Evolutionary conservation across 2,329 filamentous ascomycete genomes (phyloP).

Genomic region (Trichoderma cornu-damae): DNA sequence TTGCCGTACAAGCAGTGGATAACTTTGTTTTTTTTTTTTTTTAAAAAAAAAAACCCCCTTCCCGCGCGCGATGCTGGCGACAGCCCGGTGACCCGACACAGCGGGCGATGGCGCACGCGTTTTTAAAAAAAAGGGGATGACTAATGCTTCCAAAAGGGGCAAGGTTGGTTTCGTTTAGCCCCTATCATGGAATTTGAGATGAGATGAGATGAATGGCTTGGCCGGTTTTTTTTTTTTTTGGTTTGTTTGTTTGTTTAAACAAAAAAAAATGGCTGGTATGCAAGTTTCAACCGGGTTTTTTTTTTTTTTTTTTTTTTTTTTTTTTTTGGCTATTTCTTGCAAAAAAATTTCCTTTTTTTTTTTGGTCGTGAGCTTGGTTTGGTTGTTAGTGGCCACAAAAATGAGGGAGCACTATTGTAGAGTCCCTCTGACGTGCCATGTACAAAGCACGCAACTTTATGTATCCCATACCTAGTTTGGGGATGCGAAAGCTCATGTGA

Average conservation of each 20-base stretch:
- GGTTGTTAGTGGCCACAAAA: no score
- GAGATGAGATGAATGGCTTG: background rate
- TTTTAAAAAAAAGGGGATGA: background rate
- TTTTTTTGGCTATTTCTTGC: background rate
- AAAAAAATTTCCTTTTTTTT: background rate
- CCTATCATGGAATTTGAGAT: background rate
- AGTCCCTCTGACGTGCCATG: no score
- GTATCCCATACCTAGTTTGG: no score
- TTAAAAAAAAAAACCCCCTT: background rate
- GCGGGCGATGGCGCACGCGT: slow-evolving; percentile 4
- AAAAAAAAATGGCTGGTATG: background rate
- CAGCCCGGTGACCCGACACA: slow-evolving; percentile 3
- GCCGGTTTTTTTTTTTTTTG: background rate
- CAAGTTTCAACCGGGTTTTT: background rate
- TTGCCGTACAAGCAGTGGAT: no score
- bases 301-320: background rate
- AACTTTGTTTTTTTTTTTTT: no score
- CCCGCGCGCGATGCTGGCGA: background rate
- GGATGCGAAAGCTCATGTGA: no score
- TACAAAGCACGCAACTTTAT: no score
- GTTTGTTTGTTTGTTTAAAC: no score
- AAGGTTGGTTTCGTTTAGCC: background rate
- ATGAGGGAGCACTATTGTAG: no score
- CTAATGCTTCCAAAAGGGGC: background rate
- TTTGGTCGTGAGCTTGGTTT: background rate